Base-by-base conservation (phyloP, 179 eudicot genomes). In the Silene coronaria region DNA sequence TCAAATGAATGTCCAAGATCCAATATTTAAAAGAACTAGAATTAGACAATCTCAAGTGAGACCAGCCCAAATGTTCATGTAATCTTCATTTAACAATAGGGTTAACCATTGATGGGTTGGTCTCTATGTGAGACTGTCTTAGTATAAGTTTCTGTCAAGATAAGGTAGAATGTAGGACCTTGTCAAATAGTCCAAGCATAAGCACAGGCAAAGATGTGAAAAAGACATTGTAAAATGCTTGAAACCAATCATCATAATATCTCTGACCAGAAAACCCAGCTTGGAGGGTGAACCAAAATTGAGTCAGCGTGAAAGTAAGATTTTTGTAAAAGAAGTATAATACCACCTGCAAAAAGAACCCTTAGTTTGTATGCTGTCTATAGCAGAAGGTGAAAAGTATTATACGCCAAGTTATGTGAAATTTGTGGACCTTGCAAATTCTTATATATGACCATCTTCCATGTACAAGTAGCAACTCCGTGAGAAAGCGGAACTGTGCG, bases 201-300 rank as follows among this genome's bases (percentile, higher is more conserved):
- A 95, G 84, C 71, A 95, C 99, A 76, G 99, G 99, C 62, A 95
- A 83, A 28, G 97, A 88, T 11, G 99, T 95, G 76, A 95, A 95
- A 69, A 95, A 80, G 62, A 95, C 99, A 74, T 95, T 95, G 84
- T 88, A 95, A 67, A 86, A 91, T 74, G 99, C 93, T 80, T 95
- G 99, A 82, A 86, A 95, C 99, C 99, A 95, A 85, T 95, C 99
- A 67, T 95, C 99, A 80, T 92, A 95, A 69, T 87, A 95, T 87
- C 99, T 86, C 82, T 92, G 97, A 79, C 99, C 99, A 75, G 97
- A 92, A 81, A 84, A 95, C 67, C 99, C 99, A 80, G 93, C 89
- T 79, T 85, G 87, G 78, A 91, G 95, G 81, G 89, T 89, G 90
- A 86, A 95, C 97, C 97, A 95, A 88, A 95, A 95, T 83, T 95